A percentile compares a stretch with the other conserved stretches of the same genome.
Evolutionary conservation across 208 protist genomes (phyloP).

Genomic region (Crithidia acanthocephali): DNA sequence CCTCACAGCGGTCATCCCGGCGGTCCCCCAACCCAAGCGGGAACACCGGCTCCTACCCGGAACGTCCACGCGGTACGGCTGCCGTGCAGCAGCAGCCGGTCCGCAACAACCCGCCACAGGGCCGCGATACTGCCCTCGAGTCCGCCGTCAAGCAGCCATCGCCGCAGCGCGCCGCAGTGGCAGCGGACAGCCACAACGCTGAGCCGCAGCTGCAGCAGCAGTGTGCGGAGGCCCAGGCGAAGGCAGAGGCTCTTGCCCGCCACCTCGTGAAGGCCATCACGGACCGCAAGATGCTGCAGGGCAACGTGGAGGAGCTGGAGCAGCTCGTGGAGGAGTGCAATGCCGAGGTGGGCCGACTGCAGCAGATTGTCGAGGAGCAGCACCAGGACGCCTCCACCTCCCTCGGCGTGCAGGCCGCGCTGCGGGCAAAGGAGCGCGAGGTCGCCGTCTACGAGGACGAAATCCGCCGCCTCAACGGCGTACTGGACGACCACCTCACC

Average conservation of each 20-base stretch:
- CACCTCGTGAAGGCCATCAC: constrained; percentile 79
- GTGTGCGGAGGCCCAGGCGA: constrained; percentile 55
- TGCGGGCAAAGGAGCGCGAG: constrained; percentile 80
- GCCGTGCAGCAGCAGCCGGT: background rate
- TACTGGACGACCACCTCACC: constrained; percentile 59
- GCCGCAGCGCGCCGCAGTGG: background rate
- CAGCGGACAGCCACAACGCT: background rate
- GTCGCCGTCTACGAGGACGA: constrained; percentile 81
- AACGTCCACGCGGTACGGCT: background rate
- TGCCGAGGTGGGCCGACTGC: constrained; percentile 63
- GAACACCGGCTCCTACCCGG: background rate
- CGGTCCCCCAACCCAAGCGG: background rate
- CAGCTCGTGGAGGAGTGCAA: constrained; percentile 62
- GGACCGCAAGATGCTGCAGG: constrained; percentile 68
- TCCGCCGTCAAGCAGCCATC: background rate
- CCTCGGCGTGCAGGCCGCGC: constrained; percentile 38
- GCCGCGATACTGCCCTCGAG: background rate
- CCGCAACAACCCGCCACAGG: too few relatives aligned
- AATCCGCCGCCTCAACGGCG: constrained; percentile 60
- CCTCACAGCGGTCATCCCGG: background rate
- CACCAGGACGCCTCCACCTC: constrained; percentile 33
- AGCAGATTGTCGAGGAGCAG: constrained; percentile 54
- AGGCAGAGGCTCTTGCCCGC: constrained; percentile 79
- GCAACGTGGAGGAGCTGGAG: constrained; percentile 66
- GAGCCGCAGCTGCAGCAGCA: constrained; percentile 33